These are phyloP conservation scores for Athelia sp. DNA, from an alignment of 1,284 basidiomycete genomes.

Conservation along the genomic window DNA sequence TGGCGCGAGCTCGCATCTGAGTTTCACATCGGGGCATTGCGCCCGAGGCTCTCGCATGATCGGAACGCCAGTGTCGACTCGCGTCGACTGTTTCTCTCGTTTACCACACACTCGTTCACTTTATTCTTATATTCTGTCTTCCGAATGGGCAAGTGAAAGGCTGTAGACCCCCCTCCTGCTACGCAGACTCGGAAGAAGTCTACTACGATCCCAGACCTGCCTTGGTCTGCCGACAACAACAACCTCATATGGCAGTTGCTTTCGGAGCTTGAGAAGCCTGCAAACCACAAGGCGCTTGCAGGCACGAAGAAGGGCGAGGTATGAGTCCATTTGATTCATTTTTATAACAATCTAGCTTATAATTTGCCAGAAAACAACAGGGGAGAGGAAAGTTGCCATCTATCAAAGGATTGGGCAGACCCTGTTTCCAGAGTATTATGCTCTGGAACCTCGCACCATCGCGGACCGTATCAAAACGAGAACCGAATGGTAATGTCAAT, in stretches of 20 bases:
- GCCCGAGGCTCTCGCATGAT: too few species aligned
- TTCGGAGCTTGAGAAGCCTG: background rate
- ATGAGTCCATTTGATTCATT: background rate
- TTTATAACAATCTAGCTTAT: background rate
- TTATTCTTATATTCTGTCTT: too few species aligned
- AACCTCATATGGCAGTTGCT: slow-evolving; percentile 1
- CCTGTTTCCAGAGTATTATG: slow-evolving; percentile 6
- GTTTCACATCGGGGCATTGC: too few species aligned
- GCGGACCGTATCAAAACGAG: slow-evolving; percentile 6
- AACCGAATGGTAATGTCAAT: slow-evolving; percentile 1
- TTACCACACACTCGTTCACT: too few species aligned
- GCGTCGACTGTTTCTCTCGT: too few species aligned
- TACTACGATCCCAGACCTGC: slow-evolving; percentile 1
- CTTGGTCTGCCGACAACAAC: slow-evolving; percentile 5
- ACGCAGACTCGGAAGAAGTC: slow-evolving; percentile 1
- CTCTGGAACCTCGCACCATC: background rate
- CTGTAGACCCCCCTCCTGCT: too few species aligned
- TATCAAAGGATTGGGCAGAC: slow-evolving; percentile 5
- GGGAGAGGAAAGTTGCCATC: slow-evolving; percentile 7
- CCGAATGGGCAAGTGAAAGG: too few species aligned
- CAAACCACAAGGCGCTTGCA: slow-evolving; percentile 5
- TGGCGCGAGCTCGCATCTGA: too few species aligned
- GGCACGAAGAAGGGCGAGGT: slow-evolving; percentile 6
- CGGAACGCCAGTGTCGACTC: too few species aligned
- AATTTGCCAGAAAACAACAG: slow-evolving; percentile 9